Evolutionary conservation across 805 yeast genomes (phyloP), one percentile per base, ranked within the genome.

Genomic region (Metschnikowia santaceciliae): DNA sequence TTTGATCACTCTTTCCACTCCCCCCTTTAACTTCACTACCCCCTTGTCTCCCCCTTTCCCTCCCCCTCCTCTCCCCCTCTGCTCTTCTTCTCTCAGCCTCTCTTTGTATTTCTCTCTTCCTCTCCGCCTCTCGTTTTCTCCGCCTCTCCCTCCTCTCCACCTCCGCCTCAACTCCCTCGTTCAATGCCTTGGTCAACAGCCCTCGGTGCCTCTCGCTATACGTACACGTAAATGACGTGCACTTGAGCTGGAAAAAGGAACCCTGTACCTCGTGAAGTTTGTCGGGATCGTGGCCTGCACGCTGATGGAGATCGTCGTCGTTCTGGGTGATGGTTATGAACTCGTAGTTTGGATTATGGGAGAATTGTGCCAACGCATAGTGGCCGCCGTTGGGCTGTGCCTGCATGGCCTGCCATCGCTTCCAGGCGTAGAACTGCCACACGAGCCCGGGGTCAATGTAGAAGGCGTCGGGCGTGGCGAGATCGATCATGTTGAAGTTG

Each of bases 401-500:
- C 42, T 67, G 67, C 47, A 88, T 69, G 0, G 96, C 91, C 45
- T 72, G 72, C 43, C 69, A 75, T 42, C 97, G 64, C 54, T 95
- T 69, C 65, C 81, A 81, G 4, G 89, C 75, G 66, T 90, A 90
- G 60, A 87, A 90, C 62, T 88, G 92, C 97, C 97, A 90, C 6
- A 90, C 96, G 8, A 89, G 72, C 0, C 88, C 88, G 0, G 97
- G 96, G 62, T 90, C 91, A 17, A 74, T 72, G 52, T 83, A 79
- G 64, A 90, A 90, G 4, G 96, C 96, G 62, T 90, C 96, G 0
- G 96, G 96, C 0, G 96, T 90, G 6, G 96, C 96, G 41, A 90
- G 72, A 61, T 90, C 96, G 42, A 88, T 83, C 58, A 90, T 82
- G 47, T 85, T 85, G 68, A 81, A 86, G 54, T 81, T 81, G 53